phyloP scores from a whole-genome alignment of 129 eudicot species.

The Lonicera japonica region DNA sequence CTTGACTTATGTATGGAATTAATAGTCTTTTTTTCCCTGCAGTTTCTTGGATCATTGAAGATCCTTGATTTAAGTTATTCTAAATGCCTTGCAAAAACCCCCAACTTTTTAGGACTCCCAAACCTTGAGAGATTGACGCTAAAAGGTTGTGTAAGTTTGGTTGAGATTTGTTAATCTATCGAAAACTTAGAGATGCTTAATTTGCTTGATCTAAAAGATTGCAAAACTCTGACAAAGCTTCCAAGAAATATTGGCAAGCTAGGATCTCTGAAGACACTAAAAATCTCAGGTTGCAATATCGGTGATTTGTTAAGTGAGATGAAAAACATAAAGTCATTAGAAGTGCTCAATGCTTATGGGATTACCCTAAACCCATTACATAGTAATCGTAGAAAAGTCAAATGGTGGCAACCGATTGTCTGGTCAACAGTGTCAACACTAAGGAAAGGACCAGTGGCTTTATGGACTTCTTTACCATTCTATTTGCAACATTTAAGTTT shows the following conservation, averaged over 20 bases:
- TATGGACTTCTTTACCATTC: neutral
- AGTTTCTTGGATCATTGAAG: conserved; percentile 7
- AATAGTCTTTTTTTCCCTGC: neutral
- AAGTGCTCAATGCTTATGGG: neutral
- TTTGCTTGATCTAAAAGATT: conserved; percentile 15
- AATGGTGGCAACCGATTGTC: conserved; percentile 5
- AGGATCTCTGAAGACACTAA: neutral
- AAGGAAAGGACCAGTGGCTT: neutral
- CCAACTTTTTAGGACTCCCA: neutral
- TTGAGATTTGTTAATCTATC: conserved; percentile 5
- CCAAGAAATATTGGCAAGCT: conserved; percentile 15
- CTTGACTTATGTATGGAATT: neutral
- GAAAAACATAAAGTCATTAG: neutral
- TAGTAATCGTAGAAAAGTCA: neutral
- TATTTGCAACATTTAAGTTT: too few relatives aligned
- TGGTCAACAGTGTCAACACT: neutral
- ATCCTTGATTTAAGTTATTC: conserved; percentile 17
- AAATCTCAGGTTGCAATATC: conserved; percentile 19
- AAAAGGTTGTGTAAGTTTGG: neutral
- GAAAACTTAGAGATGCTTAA: neutral
- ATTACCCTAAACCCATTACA: neutral
- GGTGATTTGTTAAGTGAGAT: neutral
- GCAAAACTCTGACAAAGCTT: conserved; percentile 9
- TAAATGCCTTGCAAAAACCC: neutral
- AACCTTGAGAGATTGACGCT: neutral